Conservation (phyloP, 805 yeast species). For the Candida nitratophila region DNA sequence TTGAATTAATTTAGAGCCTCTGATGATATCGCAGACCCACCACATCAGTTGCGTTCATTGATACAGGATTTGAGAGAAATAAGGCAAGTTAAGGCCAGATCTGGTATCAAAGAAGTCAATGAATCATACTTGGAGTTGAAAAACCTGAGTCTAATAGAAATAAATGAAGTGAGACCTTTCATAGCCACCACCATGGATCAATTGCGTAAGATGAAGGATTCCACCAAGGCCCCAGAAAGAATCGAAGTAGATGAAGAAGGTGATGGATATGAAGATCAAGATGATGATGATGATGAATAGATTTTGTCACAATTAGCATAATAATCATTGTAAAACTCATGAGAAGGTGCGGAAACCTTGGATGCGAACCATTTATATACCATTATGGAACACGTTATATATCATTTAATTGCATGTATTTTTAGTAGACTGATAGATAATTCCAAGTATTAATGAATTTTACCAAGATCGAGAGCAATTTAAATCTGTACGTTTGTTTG, state of each 20-base stretch:
- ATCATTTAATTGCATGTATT: no score
- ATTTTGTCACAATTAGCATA: no score
- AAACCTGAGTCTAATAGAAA: conserved; percentile 75
- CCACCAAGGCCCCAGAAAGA: conserved; percentile 1
- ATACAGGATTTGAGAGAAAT: conserved; percentile 83
- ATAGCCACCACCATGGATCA: conserved; percentile 76
- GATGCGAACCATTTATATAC: no score
- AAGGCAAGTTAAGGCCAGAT: conserved; percentile 70
- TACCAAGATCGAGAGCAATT: no score
- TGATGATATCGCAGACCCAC: conserved; percentile 72
- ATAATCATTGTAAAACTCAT: no score
- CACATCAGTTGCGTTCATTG: conserved; percentile 60
- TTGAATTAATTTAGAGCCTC: conserved; percentile 35
- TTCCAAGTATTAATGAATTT: no score
- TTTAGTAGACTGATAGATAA: no score
- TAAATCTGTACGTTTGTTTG: no score
- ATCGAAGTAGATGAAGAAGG: conserved; percentile 2
- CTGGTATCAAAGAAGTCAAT: conserved; percentile 72
- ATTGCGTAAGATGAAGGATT: conserved; percentile 47
- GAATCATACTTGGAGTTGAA: conserved; percentile 79
- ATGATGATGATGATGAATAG: background rate
- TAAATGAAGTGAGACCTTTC: conserved; percentile 83
- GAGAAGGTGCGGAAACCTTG: no score
- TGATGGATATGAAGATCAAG: background rate
- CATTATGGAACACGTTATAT: no score